These are phyloP conservation scores for Leccinum cinnamomeum DNA, from an alignment of 1,284 basidiomycete genomes.

Conservation along the genomic window DNA sequence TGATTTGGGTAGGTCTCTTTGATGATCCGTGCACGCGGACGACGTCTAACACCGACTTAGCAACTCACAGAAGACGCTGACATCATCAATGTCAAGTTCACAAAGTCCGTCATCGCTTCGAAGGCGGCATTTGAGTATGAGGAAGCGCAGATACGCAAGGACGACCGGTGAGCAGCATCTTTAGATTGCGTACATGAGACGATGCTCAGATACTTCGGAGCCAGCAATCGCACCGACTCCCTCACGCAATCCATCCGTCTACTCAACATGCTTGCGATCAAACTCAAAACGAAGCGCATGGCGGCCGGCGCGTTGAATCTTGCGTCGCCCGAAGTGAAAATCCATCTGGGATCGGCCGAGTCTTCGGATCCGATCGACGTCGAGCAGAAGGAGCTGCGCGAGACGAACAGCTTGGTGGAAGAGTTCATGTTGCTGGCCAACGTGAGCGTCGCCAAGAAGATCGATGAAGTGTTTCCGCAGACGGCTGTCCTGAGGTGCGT, in stretches of 20 bases:
- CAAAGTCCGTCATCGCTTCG: conserved; percentile 95
- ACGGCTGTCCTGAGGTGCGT: conserved; percentile 87
- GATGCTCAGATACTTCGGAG: background rate
- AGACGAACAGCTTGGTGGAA: conserved; percentile 97
- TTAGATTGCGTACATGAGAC: conserved; percentile 11
- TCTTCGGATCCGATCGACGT: conserved; percentile 92
- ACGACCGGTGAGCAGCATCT: conserved; percentile 76
- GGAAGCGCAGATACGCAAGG: conserved; percentile 93
- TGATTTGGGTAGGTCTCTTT: conserved; percentile 79
- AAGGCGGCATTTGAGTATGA: conserved; percentile 98
- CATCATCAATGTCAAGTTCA: conserved; percentile 89
- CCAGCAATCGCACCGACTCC: conserved; percentile 29
- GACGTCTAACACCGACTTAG: conserved; percentile 42
- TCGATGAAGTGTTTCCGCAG: conserved; percentile 93
- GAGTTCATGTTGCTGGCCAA: conserved; percentile 99
- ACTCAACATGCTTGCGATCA: conserved; percentile 85
- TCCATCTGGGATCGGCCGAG: conserved; percentile 91
- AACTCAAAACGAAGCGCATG: conserved; percentile 88
- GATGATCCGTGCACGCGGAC: background rate
- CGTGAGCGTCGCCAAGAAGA: conserved; percentile 89
- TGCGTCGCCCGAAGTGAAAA: conserved; percentile 97
- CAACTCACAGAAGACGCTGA: conserved; percentile 85
- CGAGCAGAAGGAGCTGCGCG: conserved; percentile 86
- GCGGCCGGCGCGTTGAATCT: conserved; percentile 88
- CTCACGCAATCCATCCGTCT: conserved; percentile 72